These are phyloP conservation scores for Ogataea degrootiae DNA, from an alignment of 805 yeast genomes.

Conservation along the genomic window DNA sequence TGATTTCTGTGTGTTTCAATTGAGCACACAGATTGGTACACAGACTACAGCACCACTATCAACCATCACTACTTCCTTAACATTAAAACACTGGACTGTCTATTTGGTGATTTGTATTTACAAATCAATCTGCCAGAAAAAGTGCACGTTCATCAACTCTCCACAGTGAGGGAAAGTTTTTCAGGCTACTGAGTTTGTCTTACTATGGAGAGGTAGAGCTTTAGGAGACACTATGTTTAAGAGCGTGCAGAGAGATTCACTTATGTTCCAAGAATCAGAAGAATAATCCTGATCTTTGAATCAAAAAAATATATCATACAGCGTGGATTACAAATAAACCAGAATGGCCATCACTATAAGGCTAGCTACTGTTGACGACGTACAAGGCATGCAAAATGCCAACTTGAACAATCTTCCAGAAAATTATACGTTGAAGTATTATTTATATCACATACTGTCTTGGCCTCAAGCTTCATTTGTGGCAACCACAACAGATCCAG, in stretches of 20 bases:
- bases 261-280: too few species aligned
- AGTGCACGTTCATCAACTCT: not conserved
- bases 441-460: conserved; percentile 86
- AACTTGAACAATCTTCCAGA: conserved; percentile 90
- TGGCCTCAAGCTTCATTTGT: conserved; percentile 99
- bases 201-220: too few species aligned
- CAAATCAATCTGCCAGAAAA: conserved; percentile 4
- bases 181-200: too few species aligned
- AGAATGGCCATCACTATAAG: conserved; percentile 82
- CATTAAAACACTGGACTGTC: too few species aligned
- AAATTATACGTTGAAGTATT: conserved; percentile 87
- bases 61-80: too few species aligned
- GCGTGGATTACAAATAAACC: not conserved
- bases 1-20: not conserved
- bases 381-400: conserved; percentile 95
- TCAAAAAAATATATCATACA: not conserved
- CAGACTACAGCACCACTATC: too few species aligned
- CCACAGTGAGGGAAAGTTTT: too few species aligned
- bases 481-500: conserved; percentile 72
- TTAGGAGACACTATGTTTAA: too few species aligned
- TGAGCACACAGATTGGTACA: not conserved
- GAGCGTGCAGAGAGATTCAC: too few species aligned
- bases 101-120: too few species aligned
- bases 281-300: not conserved
- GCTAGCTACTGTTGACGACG: conserved; percentile 78